Base-by-base conservation (phyloP, 2,329 filamentous ascomycete species). In the Cercospora zeae-maydis region DNA sequence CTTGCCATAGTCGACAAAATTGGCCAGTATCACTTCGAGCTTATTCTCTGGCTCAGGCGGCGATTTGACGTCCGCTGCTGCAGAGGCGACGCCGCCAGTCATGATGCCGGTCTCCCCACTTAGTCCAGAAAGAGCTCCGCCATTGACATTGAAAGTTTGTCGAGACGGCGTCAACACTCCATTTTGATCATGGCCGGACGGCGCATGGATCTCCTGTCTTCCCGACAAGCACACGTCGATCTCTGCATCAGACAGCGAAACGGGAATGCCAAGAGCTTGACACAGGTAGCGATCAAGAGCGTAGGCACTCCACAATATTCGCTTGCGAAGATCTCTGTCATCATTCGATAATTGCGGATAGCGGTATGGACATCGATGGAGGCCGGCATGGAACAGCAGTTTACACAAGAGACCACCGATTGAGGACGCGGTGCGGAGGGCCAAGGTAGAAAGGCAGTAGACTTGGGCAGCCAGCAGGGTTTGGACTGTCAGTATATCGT, bases 311-410 rank as follows among this genome's bases (percentile, higher is more conserved):
- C 77, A 79, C 49, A 79, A 74, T 5, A 79, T 73, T n/a, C 78
- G 70, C 61, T 79, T 78, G 13, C 77, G 73, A 19, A 79, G 76
- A 11, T 75, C 71, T 10, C 74, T 64, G 24, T 69, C 67, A 16
- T 68, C 66, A 16, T 69, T 63, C 5, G 67, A 67, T 1, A 70
- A 62, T 45, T 69, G 67, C 24, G 67, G 68, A 37, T 83, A 84
- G 6, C 82, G 80, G 60, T 80, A 79, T 0, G 82, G 82, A 65
- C 82, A 83, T 2, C 82, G 76, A 66, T 84, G 81, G 6, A 83
- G 74, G 4, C 82, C 82, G 1, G 80, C 77, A 65, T 83, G 81
- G 24, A 81, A 79, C 52, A 83, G 76, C 5, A 78, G 76, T 47
- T 80, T 78, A 3, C 79, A 72, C 6, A 83, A 73, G 19, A 79